phyloP scores from a whole-genome alignment of 805 yeast genomes.

The Metschnikowia noctiluminum region DNA sequence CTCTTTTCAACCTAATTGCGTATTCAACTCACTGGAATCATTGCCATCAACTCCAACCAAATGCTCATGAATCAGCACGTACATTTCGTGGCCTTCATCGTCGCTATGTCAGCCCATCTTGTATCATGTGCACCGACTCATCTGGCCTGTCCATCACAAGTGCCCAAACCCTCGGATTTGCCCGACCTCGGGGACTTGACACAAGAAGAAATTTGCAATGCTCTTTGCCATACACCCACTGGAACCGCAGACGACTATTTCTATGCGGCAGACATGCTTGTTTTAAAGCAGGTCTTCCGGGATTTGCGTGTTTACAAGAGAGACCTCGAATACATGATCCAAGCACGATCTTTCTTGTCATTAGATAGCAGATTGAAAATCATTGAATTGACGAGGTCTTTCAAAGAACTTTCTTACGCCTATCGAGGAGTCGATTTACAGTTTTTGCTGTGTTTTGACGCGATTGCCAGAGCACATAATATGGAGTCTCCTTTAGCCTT shows the following conservation, averaged over 20 bases:
- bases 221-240: conserved; percentile 1
- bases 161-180: not conserved
- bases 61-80: too few species aligned
- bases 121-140: not conserved
- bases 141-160: too few species aligned
- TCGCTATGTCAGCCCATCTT: not conserved
- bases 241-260: not conserved
- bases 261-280: conserved; percentile 7
- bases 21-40: too few species aligned
- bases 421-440: conserved; percentile 1
- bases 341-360: not conserved
- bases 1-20: too few species aligned
- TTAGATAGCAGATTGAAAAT: not conserved
- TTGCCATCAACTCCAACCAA: too few species aligned
- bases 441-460: not conserved
- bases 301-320: not conserved
- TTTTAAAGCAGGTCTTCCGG: conserved; percentile 1
- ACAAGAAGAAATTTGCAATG: not conserved
- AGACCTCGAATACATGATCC: not conserved
- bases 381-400: not conserved
- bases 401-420: not conserved
- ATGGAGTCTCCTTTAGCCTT: not conserved
- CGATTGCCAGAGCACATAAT: not conserved
- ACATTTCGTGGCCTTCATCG: too few species aligned
- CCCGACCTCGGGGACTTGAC: not conserved